Percentiles rank a stretch among this genome's conserved stretches.
phyloP scores from a whole-genome alignment of 768 basidiomycete species.

The Hirschioporus abietinus region DNA sequence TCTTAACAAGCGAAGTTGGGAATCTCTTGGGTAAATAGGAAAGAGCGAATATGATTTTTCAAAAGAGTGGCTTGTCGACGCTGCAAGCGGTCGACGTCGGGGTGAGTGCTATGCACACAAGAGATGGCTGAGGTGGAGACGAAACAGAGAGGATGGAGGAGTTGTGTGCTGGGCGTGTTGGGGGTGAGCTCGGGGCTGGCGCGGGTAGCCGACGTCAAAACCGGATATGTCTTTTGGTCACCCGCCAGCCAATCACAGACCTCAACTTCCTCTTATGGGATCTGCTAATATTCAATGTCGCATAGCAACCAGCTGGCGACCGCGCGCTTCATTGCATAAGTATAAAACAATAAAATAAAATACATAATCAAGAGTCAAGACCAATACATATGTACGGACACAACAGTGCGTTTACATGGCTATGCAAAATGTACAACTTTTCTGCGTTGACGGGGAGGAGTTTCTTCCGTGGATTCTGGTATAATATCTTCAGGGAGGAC shows the following conservation, averaged over 20 bases:
- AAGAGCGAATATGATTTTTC: background rate
- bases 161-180: background rate
- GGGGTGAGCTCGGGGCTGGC: background rate
- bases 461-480: background rate
- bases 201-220: slow-evolving; percentile 6
- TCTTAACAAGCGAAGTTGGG: background rate
- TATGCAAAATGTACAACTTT: background rate
- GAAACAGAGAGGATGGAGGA: background rate
- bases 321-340: background rate
- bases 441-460: background rate
- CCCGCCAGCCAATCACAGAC: background rate
- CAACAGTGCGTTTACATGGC: background rate
- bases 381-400: background rate
- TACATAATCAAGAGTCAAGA: background rate
- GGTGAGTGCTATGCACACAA: background rate
- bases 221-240: background rate
- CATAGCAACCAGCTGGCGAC: background rate
- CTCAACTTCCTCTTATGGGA: background rate
- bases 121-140: background rate
- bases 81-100: slow-evolving; percentile 1
- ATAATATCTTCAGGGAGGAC: background rate
- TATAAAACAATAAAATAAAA: background rate
- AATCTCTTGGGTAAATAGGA: background rate
- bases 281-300: background rate
- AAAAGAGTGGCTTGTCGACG: slow-evolving; percentile 1